These are phyloP conservation scores for Glycine latifolia DNA, from an alignment of 306 rosid genomes.

Conservation along the genomic window DNA sequence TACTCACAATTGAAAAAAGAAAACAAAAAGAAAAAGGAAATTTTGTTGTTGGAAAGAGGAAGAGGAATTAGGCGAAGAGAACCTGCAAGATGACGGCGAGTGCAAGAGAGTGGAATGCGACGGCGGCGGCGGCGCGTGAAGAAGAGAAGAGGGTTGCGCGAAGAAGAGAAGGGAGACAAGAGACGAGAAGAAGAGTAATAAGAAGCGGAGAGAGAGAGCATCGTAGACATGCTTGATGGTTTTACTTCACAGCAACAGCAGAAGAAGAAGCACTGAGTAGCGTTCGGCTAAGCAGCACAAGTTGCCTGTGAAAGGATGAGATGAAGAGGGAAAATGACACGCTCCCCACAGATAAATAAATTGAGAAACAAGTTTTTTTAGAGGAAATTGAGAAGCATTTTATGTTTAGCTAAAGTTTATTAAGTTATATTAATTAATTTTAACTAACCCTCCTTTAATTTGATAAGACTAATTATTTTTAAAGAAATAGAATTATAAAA, in stretches of 20 bases:
- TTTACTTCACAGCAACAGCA: background rate
- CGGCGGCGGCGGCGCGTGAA: constrained; percentile 46
- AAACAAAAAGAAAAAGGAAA: no score
- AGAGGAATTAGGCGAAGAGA: background rate
- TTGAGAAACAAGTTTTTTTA: no score
- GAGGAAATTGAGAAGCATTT: no score
- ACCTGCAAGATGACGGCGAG: constrained; percentile 47
- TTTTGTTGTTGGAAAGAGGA: background rate
- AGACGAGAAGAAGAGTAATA: constrained; percentile 37
- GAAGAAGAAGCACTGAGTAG: background rate
- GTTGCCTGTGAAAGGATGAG: background rate
- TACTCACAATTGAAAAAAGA: background rate
- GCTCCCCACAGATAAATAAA: no score
- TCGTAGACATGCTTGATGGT: constrained; percentile 20
- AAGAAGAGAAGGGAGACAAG: constrained; percentile 44
- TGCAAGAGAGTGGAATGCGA: constrained; percentile 33
- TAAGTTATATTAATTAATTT: no score
- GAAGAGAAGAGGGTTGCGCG: constrained; percentile 48
- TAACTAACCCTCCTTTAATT: no score
- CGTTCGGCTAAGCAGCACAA: background rate
- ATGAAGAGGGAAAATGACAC: background rate
- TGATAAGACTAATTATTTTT: no score
- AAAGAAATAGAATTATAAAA: no score
- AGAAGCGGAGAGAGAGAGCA: constrained; percentile 44
- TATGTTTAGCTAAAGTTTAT: no score